Percentiles rank a stretch among this genome's conserved stretches.
phyloP scores from a whole-genome alignment of 495 filamentous ascomycete species.

The Neurospora sp. region DNA sequence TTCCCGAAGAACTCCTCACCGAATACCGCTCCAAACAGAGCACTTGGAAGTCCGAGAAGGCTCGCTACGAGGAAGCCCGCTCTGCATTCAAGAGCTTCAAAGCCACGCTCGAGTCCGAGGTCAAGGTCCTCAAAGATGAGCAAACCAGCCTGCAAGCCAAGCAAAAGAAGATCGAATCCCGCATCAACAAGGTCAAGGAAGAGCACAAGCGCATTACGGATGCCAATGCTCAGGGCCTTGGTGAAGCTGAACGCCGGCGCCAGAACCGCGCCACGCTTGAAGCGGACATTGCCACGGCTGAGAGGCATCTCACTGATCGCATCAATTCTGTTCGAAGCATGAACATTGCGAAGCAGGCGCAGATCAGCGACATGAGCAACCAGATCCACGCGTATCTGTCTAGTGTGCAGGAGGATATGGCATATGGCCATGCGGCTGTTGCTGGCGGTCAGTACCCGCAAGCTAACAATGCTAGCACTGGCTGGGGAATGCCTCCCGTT shows the following conservation, averaged over 20 bases:
- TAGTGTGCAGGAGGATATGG: conserved; percentile 25
- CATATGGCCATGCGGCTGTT: conserved; percentile 16
- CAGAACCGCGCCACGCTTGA: conserved; percentile 57
- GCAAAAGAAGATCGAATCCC: conserved; percentile 65
- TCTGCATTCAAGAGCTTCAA: conserved; percentile 53
- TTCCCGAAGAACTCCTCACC: conserved; percentile 57
- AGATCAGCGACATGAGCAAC: conserved; percentile 28
- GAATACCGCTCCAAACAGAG: conserved; percentile 51
- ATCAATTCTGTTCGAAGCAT: conserved; percentile 24
- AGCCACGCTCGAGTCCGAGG: conserved; percentile 51
- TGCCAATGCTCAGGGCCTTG: conserved; percentile 63
- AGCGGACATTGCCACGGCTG: conserved; percentile 51
- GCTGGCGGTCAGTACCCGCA: conserved; percentile 1
- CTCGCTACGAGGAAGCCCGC: conserved; percentile 49
- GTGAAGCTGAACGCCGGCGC: conserved; percentile 62
- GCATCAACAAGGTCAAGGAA: conserved; percentile 64
- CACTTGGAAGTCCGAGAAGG: conserved; percentile 53
- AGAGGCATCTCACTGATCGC: conserved; percentile 33
- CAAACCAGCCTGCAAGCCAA: conserved; percentile 57
- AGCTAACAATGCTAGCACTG: not conserved
- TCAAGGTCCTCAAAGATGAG: conserved; percentile 56
- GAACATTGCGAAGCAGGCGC: conserved; percentile 33
- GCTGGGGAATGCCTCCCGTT: conserved; percentile 10
- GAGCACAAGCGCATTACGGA: conserved; percentile 70
- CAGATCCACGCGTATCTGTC: conserved; percentile 31